Evolutionary conservation across 1,284 basidiomycete species (phyloP).

Genomic region (Polyporus tsugae): DNA sequence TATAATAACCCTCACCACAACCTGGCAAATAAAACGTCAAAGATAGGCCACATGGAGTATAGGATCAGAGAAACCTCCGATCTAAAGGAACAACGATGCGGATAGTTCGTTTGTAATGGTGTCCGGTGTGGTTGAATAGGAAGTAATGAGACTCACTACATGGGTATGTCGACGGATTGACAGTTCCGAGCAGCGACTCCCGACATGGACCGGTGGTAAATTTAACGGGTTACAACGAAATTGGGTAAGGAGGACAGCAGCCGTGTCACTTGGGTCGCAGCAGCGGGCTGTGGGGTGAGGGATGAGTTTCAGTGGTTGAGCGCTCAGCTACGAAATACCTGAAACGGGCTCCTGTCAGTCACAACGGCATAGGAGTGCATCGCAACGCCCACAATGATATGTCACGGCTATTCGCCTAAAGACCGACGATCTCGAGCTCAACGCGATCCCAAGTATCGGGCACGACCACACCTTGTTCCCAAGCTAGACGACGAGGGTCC

Average conservation of each 20-base stretch:
- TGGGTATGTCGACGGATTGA: neutral
- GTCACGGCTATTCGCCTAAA: neutral
- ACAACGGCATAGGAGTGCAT: neutral
- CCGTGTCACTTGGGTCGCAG: conserved; percentile 1
- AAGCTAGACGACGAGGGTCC: neutral
- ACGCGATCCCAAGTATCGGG: neutral
- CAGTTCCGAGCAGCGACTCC: neutral
- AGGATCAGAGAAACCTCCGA: neutral
- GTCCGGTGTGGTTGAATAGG: neutral
- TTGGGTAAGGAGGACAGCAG: neutral
- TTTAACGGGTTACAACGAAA: neutral
- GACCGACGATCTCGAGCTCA: neutral
- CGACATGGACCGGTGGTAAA: neutral
- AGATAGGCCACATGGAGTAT: neutral
- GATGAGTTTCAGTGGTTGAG: conserved; percentile 6
- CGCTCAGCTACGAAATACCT: neutral
- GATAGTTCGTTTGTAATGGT: neutral
- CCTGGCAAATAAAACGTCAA: neutral
- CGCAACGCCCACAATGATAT: neutral
- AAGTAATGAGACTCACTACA: neutral
- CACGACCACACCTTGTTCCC: neutral
- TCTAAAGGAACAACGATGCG: neutral
- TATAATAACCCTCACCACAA: neutral
- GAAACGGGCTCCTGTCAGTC: neutral
- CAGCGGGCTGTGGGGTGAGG: conserved; percentile 3